Evolutionary conservation across 2,329 filamentous ascomycete species (phyloP).

Genomic region (Rugonectria rugulosa): DNA sequence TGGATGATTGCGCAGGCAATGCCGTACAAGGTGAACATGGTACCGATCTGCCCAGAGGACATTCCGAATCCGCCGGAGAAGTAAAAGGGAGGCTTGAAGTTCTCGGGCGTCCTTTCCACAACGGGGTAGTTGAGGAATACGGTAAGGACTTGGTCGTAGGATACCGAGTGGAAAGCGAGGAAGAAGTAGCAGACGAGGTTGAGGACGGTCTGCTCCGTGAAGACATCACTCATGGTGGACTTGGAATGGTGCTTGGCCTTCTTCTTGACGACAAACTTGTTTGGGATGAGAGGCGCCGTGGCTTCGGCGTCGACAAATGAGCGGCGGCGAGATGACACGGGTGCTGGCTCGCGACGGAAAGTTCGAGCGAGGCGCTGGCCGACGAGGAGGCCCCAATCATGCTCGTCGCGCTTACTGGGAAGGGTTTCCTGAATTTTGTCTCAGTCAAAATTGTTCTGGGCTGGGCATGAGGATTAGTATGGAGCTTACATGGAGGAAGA

Average conservation of each 20-base stretch:
- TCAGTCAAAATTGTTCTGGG: slow-evolving; percentile 3
- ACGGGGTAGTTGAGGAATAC: slow-evolving; percentile 85
- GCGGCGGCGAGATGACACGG: slow-evolving; percentile 46
- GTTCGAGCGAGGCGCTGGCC: slow-evolving; percentile 69
- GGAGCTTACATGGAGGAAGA: slow-evolving; percentile 75
- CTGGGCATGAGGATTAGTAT: background rate
- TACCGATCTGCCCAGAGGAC: slow-evolving; percentile 77
- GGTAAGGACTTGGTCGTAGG: slow-evolving; percentile 87
- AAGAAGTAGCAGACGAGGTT: slow-evolving; percentile 82
- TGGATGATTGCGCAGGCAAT: slow-evolving; percentile 82
- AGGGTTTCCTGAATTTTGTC: slow-evolving; percentile 74
- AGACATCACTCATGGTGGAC: slow-evolving; percentile 67
- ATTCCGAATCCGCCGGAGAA: slow-evolving; percentile 84
- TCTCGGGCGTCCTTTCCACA: slow-evolving; percentile 63
- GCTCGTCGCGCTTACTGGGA: slow-evolving; percentile 69
- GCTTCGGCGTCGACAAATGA: slow-evolving; percentile 65
- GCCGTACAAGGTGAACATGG: slow-evolving; percentile 85
- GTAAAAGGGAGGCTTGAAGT: slow-evolving; percentile 75
- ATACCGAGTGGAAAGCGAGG: slow-evolving; percentile 81
- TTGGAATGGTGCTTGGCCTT: slow-evolving; percentile 19
- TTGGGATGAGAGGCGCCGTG: slow-evolving; percentile 61
- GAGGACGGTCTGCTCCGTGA: slow-evolving; percentile 76
- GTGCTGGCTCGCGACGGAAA: slow-evolving; percentile 38
- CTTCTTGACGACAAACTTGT: slow-evolving; percentile 37
- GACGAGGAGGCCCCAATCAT: slow-evolving; percentile 78